phyloP scores from a whole-genome alignment of 2,329 filamentous ascomycete species.

The Monosporascus sp. region DNA sequence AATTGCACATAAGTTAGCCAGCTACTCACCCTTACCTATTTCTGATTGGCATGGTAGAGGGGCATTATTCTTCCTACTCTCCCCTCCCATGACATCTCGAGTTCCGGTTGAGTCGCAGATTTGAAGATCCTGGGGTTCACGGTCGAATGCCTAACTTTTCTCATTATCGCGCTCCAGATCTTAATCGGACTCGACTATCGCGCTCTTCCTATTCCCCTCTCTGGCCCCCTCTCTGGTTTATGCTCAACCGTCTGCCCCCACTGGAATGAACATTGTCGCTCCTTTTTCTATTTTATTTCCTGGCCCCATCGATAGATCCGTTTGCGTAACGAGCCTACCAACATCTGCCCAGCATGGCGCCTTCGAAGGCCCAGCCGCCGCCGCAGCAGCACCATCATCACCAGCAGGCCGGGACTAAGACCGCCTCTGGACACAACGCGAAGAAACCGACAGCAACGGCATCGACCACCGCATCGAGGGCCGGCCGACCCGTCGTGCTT shows the following conservation, averaged over 20 bases:
- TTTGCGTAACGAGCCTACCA: not conserved
- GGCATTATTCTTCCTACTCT: not conserved
- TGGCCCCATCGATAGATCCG: not conserved
- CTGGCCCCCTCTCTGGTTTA: not conserved
- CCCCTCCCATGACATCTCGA: conserved; percentile 17
- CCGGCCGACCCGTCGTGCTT: conserved; percentile 20
- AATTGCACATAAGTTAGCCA: no score
- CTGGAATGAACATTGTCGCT: not conserved
- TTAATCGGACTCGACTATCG: conserved; percentile 10
- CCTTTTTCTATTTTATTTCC: not conserved
- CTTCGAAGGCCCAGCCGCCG: conserved; percentile 1
- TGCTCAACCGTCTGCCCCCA: not conserved
- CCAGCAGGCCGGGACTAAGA: conserved; percentile 4
- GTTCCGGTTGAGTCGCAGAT: conserved; percentile 23
- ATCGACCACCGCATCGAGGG: conserved; percentile 6
- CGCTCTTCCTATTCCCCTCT: not conserved
- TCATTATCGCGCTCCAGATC: conserved; percentile 15
- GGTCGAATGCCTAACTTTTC: conserved; percentile 14
- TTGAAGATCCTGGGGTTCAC: conserved; percentile 14
- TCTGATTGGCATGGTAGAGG: not conserved
- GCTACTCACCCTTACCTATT: not conserved
- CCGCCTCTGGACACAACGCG: conserved; percentile 15
- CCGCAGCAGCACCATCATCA: not conserved
- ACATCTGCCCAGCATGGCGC: conserved; percentile 1
- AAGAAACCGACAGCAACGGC: conserved; percentile 16